These are phyloP conservation scores for Trichoderma erinaceum DNA, from an alignment of 495 filamentous ascomycete species.

Conservation along the genomic window DNA sequence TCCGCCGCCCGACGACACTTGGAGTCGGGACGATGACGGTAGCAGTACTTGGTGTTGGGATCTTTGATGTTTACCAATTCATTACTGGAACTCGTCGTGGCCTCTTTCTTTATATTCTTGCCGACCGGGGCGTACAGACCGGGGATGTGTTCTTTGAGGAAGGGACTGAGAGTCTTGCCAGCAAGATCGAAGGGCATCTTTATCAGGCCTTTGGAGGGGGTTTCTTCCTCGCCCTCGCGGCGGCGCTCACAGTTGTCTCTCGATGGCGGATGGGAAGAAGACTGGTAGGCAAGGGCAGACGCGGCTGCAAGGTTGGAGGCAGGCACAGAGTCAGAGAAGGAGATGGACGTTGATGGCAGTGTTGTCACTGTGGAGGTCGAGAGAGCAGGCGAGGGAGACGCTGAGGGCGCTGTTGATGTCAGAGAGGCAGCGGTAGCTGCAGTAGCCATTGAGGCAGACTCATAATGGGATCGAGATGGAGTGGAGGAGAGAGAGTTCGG, in stretches of 20 bases:
- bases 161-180: conserved; percentile 62
- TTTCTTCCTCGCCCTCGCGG: conserved; percentile 36
- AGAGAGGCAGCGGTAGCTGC: not conserved
- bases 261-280: conserved; percentile 20
- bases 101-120: conserved; percentile 22
- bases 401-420: not conserved
- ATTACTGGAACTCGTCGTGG: conserved; percentile 32
- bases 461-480: conserved; percentile 5
- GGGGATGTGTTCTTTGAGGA: conserved; percentile 80
- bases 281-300: not conserved
- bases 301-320: not conserved
- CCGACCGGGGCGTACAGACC: conserved; percentile 70
- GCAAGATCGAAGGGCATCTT: conserved; percentile 46
- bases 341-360: not conserved
- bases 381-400: not conserved
- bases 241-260: conserved; percentile 37
- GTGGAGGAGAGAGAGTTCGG: conserved; percentile 5
- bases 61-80: conserved; percentile 35
- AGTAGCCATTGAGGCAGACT: not conserved
- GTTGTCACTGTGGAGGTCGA: not conserved
- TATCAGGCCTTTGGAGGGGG: conserved; percentile 28
- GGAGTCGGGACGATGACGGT: conserved; percentile 87
- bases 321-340: not conserved
- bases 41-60: conserved; percentile 87
- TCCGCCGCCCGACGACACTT: conserved; percentile 90